Percentiles rank a stretch among this genome's conserved stretches.
Evolutionary conservation across 2,329 filamentous ascomycete species (phyloP).

Genomic region (Penicillium sp.): DNA sequence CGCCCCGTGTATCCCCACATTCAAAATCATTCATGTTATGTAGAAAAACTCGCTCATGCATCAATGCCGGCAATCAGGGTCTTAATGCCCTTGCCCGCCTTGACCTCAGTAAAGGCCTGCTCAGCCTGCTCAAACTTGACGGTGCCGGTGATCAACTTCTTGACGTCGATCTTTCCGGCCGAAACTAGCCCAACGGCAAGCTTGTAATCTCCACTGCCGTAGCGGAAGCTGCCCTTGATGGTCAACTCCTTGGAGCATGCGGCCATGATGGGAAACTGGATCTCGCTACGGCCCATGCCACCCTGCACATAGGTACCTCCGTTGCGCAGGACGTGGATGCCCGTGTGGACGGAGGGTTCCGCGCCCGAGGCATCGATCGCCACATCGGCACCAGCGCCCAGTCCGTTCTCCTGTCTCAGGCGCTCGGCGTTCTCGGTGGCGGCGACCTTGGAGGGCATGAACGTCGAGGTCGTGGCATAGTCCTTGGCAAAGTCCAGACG

Average conservation of each 20-base stretch:
- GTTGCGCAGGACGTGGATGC: conserved; percentile 64
- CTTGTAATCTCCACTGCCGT: conserved; percentile 81
- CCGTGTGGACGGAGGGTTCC: conserved; percentile 71
- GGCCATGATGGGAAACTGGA: conserved; percentile 87
- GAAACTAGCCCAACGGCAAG: conserved; percentile 74
- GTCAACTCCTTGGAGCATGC: conserved; percentile 87
- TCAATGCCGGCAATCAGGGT: conserved; percentile 44
- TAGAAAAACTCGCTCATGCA: conserved; percentile 8
- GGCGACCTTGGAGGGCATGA: conserved; percentile 59
- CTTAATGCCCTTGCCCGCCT: conserved; percentile 65
- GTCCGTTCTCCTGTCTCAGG: conserved; percentile 59
- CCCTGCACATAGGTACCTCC: conserved; percentile 80
- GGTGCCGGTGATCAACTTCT: conserved; percentile 72
- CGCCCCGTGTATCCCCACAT: conserved; percentile 1
- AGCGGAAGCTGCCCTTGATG: conserved; percentile 82
- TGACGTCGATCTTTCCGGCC: conserved; percentile 66
- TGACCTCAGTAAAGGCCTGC: conserved; percentile 80
- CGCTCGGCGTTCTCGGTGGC: conserved; percentile 71
- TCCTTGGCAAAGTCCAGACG: conserved; percentile 73
- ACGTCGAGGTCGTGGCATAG: conserved; percentile 56
- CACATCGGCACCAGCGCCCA: conserved; percentile 67
- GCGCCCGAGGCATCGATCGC: conserved; percentile 79
- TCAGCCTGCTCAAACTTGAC: conserved; percentile 81
- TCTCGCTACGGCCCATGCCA: conserved; percentile 84
- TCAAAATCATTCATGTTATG: not conserved